Evolutionary conservation across 129 eudicot species (phyloP), one percentile per base, ranked within the genome.

Genomic region (Centaurea solstitialis): DNA sequence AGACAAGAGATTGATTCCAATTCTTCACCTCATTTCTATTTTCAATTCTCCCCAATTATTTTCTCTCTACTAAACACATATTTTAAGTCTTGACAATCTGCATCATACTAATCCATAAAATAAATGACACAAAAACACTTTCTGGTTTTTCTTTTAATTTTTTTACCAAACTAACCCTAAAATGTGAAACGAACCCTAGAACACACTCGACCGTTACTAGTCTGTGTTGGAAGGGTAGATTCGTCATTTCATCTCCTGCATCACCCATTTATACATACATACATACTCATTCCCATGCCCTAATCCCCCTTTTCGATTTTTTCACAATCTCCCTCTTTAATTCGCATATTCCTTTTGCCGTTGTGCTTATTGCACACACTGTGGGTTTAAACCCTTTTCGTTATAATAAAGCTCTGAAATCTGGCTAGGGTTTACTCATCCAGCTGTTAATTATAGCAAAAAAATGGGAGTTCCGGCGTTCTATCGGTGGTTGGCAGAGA

Each of bases 381-480:
- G 67, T 24, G 17, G 50, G 11, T 11, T 30, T 37, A 64, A 73
- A 40, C 50, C 33, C 77, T 26, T 26, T 26, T 20, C 21, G 41
- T 15, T 3, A 26, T n/a, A n/a, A n/a, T n/a, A 67, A 66, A 28
- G 62, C 18, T 39, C 53, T 50, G 11, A 22, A 59, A 47, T 68
- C 43, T 24, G 26, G 70, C 59, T 53, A 81, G 80, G 80, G 80
- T 75, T 81, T 75, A 72, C 1, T 39, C n/a, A 20, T 2, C 28
- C 10, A 17, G 18, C 2, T 17, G 10, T 59, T 26, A 26, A 26
- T 26, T 53, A 17, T 22, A 37, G 21, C 26, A 75, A 64, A 43
- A 21, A 35, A 38, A 91, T 94, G 99, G 99, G 99, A 15, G 98
- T 95, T 5, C 99, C 99, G 88, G 90, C 99, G 70, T 95, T 95